These are phyloP conservation scores for Polytrichum commune DNA, from an alignment of 225 moss, liverwort and hornwort species.

Conservation along the genomic window DNA sequence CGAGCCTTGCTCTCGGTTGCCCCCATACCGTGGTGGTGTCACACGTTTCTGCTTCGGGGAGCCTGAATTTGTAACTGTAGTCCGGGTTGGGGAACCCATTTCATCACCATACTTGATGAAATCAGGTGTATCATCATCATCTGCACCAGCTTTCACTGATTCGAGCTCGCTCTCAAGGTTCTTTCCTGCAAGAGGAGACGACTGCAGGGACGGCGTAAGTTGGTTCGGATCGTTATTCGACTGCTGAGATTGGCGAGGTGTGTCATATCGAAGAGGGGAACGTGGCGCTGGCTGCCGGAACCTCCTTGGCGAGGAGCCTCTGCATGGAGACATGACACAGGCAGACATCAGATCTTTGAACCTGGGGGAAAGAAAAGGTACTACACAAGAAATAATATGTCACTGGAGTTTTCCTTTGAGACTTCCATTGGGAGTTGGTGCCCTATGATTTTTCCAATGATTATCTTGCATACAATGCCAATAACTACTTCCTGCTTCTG, in stretches of 20 bases:
- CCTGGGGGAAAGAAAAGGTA: too few species aligned
- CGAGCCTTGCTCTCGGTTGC: conserved; percentile 41
- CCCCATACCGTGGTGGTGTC: conserved; percentile 74
- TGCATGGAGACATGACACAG: conserved; percentile 36
- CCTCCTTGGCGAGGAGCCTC: conserved; percentile 21
- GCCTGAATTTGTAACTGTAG: conserved; percentile 68
- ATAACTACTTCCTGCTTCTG: too few species aligned
- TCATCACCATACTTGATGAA: conserved; percentile 67
- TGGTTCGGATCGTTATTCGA: conserved; percentile 24
- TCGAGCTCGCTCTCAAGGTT: conserved; percentile 31
- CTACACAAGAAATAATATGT: too few species aligned
- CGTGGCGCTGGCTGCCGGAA: conserved; percentile 54
- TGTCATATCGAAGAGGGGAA: conserved; percentile 44
- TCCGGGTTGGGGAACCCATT: conserved; percentile 51
- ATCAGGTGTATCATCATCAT: conserved; percentile 56
- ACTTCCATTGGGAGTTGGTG: too few species aligned
- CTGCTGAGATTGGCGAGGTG: conserved; percentile 29
- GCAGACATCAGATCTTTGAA: not conserved
- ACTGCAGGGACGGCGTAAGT: conserved; percentile 20
- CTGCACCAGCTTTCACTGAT: conserved; percentile 14
- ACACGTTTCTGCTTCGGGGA: conserved; percentile 94
- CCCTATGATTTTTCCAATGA: too few species aligned
- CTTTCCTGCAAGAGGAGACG: conserved; percentile 33
- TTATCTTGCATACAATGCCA: too few species aligned
- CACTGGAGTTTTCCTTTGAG: too few species aligned